phyloP scores from a whole-genome alignment of 257 asterid species.

The Solanum sejunctum region DNA sequence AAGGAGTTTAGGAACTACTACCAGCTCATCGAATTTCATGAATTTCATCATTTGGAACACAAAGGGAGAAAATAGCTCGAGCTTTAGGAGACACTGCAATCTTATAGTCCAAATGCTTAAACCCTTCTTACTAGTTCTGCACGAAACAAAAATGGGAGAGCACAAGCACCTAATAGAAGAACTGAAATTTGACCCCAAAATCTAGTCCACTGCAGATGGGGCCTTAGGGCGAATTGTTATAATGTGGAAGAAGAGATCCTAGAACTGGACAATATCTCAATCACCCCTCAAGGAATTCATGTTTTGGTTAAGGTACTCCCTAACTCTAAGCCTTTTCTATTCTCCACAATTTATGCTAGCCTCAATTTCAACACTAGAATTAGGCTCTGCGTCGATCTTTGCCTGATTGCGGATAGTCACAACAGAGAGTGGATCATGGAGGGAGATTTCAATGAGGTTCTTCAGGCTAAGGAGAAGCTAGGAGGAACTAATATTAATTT shows the following conservation, averaged over 20 bases:
- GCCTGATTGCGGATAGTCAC: not conserved
- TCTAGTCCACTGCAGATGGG: accelerated
- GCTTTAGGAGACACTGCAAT: not conserved
- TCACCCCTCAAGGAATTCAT: not conserved
- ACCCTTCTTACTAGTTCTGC: too few relatives aligned
- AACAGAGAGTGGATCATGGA: too few relatives aligned
- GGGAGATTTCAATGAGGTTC: too few relatives aligned
- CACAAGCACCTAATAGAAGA: too few relatives aligned
- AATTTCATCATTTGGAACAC: not conserved
- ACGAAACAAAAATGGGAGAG: too few relatives aligned
- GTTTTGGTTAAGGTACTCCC: not conserved
- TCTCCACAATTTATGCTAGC: not conserved
- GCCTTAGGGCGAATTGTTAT: accelerated
- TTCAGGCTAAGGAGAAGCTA: too few relatives aligned
- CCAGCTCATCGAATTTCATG: not conserved
- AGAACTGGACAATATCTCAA: too few relatives aligned
- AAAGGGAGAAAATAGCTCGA: not conserved
- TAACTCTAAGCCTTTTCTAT: not conserved
- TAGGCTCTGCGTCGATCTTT: accelerated
- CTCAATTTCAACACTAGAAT: not conserved
- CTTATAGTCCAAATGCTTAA: too few relatives aligned
- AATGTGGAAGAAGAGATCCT: not conserved
- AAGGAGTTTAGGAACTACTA: too few relatives aligned
- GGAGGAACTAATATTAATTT: too few relatives aligned
- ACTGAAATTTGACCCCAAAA: too few relatives aligned